A percentile compares a stretch with the other conserved stretches of the same genome.
These are phyloP conservation scores for Cryphonectria radicalis DNA, from an alignment of 2,329 filamentous ascomycete species.

Conservation along the genomic window DNA sequence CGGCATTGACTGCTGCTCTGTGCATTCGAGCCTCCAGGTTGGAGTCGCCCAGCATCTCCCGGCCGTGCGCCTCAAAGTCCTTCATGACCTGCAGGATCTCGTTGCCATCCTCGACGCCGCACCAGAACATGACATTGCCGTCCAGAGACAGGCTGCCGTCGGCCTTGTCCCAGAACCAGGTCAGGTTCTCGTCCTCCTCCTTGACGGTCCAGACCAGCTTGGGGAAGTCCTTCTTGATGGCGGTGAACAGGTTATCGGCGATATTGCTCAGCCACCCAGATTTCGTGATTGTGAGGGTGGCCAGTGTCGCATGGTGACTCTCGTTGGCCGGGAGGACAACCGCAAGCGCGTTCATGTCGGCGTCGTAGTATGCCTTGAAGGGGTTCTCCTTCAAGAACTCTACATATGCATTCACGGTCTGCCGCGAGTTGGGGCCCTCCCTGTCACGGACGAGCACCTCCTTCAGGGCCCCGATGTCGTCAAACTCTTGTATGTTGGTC, in stretches of 20 bases:
- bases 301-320: conserved; percentile 74
- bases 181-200: conserved; percentile 93
- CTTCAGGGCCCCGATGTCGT: conserved; percentile 77
- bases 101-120: conserved; percentile 79
- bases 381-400: conserved; percentile 74
- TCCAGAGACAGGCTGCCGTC: conserved; percentile 87
- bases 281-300: conserved; percentile 92
- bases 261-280: conserved; percentile 93
- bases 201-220: conserved; percentile 96
- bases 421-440: conserved; percentile 78
- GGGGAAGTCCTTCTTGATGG: conserved; percentile 91
- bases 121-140: conserved; percentile 95
- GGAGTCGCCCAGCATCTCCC: conserved; percentile 85
- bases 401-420: conserved; percentile 85
- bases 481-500: conserved; percentile 72
- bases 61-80: conserved; percentile 81
- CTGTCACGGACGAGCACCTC: conserved; percentile 80
- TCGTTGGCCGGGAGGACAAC: conserved; percentile 79
- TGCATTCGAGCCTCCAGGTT: conserved; percentile 87
- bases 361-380: conserved; percentile 95
- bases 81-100: conserved; percentile 83
- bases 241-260: conserved; percentile 91
- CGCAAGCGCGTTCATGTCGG: conserved; percentile 88
- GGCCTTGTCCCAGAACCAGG: conserved; percentile 98
- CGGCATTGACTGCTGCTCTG: conserved; percentile 66